These are phyloP conservation scores for Phytophthora rubi DNA, from an alignment of 352 stramenopile species.

Conservation along the genomic window DNA sequence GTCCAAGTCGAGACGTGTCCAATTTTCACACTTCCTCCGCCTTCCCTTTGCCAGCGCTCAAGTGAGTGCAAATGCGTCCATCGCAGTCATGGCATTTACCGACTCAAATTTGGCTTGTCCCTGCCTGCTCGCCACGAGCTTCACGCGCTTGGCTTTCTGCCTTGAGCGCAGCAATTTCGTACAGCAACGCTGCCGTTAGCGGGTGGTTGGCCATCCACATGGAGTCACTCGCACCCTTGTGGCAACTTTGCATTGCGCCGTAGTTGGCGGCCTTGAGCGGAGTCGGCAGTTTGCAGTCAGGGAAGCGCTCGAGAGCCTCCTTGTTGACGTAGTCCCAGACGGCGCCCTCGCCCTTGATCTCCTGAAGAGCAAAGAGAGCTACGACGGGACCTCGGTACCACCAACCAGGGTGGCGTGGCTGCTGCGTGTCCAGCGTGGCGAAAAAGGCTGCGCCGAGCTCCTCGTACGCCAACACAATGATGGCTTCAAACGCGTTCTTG, in stretches of 20 bases:
- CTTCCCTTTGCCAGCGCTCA: background rate
- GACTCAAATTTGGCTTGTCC: background rate
- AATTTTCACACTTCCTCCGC: background rate
- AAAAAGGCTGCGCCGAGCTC: conserved; percentile 52
- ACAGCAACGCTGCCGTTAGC: background rate
- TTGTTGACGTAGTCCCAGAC: conserved; percentile 47
- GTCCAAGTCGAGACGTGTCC: no score
- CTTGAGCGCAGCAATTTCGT: background rate
- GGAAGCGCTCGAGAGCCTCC: conserved; percentile 45
- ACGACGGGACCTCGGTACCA: conserved; percentile 56
- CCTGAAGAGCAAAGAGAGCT: conserved; percentile 37
- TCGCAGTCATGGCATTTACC: background rate
- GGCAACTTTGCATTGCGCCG: conserved; percentile 24
- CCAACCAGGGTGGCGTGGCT: conserved; percentile 50
- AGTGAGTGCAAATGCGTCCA: background rate
- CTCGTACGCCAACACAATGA: conserved; percentile 41
- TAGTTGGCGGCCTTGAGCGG: conserved; percentile 45
- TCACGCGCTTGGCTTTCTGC: background rate
- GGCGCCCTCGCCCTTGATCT: conserved; percentile 35
- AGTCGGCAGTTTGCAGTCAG: conserved; percentile 49
- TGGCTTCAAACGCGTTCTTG: conserved; percentile 38
- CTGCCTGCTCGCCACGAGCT: background rate
- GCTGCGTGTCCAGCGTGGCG: conserved; percentile 45
- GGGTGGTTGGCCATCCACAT: conserved; percentile 40
- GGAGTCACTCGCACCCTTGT: conserved; percentile 26